A percentile compares a stretch with the other conserved stretches of the same genome.
phyloP scores from a whole-genome alignment of 106 monocot species.

The Cymbidium sinense region DNA sequence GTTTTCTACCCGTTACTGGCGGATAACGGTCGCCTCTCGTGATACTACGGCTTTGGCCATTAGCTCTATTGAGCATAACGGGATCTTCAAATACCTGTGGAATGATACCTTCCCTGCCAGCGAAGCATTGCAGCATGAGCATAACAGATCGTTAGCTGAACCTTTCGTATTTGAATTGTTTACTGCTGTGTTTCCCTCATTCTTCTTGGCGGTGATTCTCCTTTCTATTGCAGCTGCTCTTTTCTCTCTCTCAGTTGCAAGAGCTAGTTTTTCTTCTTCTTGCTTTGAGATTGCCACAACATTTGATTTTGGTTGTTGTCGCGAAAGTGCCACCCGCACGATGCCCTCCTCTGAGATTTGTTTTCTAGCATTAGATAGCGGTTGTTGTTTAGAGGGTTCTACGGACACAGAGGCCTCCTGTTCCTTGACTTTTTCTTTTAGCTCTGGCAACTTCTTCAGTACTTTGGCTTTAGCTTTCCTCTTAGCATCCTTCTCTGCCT shows the following conservation, averaged over 20 bases:
- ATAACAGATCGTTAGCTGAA: constrained; percentile 19
- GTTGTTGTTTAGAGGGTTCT: constrained; percentile 12
- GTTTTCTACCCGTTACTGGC: no score
- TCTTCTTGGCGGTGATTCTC: constrained; percentile 66
- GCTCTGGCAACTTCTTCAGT: constrained; percentile 74
- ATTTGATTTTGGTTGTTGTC: constrained; percentile 9
- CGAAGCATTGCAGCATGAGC: constrained; percentile 70
- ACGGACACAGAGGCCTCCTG: constrained; percentile 8
- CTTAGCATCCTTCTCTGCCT: constrained; percentile 93
- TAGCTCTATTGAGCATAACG: no score
- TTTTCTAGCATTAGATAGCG: not conserved
- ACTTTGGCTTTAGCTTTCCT: constrained; percentile 91
- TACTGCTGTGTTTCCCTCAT: constrained; percentile 5
- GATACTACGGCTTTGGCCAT: no score
- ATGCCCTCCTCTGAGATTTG: not conserved
- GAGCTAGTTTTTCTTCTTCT: constrained; percentile 49
- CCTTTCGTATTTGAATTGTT: constrained; percentile 11
- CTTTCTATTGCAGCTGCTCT: constrained; percentile 89
- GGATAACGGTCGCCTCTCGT: no score
- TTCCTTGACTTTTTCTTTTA: constrained; percentile 74
- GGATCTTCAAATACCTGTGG: no score
- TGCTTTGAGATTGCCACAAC: constrained; percentile 25
- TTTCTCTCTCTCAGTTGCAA: constrained; percentile 70
- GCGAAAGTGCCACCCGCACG: constrained; percentile 5
- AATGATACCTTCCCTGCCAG: constrained; percentile 83